Evolutionary conservation across 768 basidiomycete genomes (phyloP).

Genomic region (Mycena chlorophos): DNA sequence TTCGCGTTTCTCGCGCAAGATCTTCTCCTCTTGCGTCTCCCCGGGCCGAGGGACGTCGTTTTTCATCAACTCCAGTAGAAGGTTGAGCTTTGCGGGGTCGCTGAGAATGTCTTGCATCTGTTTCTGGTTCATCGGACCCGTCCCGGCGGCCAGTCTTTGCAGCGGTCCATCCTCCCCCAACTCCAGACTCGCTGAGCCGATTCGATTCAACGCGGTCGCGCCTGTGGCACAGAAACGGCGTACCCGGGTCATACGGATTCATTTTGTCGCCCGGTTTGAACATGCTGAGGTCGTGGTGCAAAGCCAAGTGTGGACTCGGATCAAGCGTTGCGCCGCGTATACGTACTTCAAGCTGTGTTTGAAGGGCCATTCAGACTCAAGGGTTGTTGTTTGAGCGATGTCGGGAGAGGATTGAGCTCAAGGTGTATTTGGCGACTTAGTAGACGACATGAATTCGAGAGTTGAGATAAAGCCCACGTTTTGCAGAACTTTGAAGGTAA

Average conservation of each 20-base stretch:
- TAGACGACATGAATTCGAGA: neutral
- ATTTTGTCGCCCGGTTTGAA: slow-evolving; percentile 3
- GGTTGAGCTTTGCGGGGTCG: neutral
- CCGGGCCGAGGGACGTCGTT: slow-evolving; percentile 5
- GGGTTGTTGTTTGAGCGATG: slow-evolving; percentile 19
- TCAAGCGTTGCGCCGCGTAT: neutral
- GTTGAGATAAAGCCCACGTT: too few species aligned
- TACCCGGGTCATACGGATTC: slow-evolving; percentile 1
- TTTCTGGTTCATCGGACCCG: slow-evolving; percentile 6
- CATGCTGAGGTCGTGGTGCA: neutral
- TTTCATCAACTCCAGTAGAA: neutral
- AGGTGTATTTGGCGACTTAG: slow-evolving; percentile 11
- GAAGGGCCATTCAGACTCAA: slow-evolving; percentile 12
- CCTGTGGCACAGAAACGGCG: neutral
- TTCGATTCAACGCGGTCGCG: neutral
- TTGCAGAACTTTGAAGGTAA: too few species aligned
- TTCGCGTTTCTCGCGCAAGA: slow-evolving; percentile 13
- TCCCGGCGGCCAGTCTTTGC: slow-evolving; percentile 13
- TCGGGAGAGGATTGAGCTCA: slow-evolving; percentile 14
- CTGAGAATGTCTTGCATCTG: neutral
- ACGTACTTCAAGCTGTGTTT: slow-evolving; percentile 16
- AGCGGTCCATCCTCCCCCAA: slow-evolving; percentile 1
- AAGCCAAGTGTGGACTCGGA: neutral
- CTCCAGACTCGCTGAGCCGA: neutral
- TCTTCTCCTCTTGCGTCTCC: slow-evolving; percentile 8